Evolutionary conservation across 73 alveolate species (phyloP).

Genomic region (Symbiodinium natans): DNA sequence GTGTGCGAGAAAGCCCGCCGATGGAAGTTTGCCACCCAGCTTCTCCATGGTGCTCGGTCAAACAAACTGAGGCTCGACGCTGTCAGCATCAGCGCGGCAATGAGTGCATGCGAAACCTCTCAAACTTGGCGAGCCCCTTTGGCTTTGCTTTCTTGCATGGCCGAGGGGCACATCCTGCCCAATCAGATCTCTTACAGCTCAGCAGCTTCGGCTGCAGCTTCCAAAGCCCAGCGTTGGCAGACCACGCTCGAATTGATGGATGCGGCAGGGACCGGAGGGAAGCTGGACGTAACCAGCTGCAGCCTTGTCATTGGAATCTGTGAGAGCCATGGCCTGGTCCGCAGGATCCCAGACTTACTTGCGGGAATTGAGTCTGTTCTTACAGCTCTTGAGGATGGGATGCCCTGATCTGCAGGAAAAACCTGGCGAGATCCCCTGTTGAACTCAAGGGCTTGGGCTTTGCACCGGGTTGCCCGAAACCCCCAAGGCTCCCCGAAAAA

Average conservation of each 20-base stretch:
- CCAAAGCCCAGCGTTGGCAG: not conserved
- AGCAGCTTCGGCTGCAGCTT: not conserved
- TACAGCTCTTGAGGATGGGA: no score
- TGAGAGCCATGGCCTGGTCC: not conserved
- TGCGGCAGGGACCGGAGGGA: not conserved
- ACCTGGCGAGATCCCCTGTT: no score
- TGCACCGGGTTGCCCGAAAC: no score
- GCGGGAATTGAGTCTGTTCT: no score
- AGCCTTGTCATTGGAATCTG: not conserved
- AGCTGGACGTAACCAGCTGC: not conserved
- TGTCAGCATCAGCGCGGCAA: not conserved
- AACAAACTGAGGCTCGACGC: not conserved
- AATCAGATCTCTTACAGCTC: constrained; percentile 9
- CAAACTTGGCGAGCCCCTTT: not conserved
- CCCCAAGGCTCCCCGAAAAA: no score
- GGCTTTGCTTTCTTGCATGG: not conserved
- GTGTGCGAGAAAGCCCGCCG: not conserved
- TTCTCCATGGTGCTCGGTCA: not conserved
- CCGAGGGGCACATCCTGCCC: not conserved
- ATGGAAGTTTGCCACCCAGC: not conserved
- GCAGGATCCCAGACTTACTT: not conserved
- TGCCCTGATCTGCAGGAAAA: no score
- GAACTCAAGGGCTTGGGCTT: no score
- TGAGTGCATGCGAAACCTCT: not conserved
- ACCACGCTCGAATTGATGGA: not conserved